These are phyloP conservation scores for Pisolithus sp. DNA, from an alignment of 768 basidiomycete species.

Conservation along the genomic window DNA sequence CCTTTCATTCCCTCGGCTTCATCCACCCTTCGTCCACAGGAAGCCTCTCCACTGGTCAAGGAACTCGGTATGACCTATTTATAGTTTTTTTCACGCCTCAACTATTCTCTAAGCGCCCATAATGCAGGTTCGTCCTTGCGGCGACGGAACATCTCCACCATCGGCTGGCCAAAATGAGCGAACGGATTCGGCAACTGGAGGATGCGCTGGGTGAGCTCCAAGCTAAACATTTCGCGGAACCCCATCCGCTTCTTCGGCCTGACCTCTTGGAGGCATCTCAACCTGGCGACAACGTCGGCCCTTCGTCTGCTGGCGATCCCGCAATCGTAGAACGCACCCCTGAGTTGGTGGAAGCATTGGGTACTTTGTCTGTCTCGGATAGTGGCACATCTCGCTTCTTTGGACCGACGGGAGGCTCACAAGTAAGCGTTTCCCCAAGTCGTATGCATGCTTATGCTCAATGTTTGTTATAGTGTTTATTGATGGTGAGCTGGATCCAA, in stretches of 20 bases:
- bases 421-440: conserved; percentile 37
- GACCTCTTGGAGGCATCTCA: conserved; percentile 36
- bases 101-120: conserved; percentile 5
- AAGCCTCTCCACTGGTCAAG: conserved; percentile 73
- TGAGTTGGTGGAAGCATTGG: conserved; percentile 52
- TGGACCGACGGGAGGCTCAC: conserved; percentile 61
- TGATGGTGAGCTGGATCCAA: conserved; percentile 23
- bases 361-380: conserved; percentile 55
- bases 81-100: not conserved
- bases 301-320: conserved; percentile 21
- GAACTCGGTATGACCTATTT: conserved; percentile 46
- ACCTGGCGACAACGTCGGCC: conserved; percentile 18
- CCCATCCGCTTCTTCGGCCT: conserved; percentile 55
- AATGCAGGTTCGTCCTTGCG: conserved; percentile 48
- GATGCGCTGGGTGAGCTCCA: conserved; percentile 52
- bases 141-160: conserved; percentile 62
- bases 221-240: conserved; percentile 42
- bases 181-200: conserved; percentile 53
- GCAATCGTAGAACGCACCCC: conserved; percentile 13
- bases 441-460: not conserved
- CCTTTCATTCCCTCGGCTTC: not conserved
- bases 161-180: conserved; percentile 45
- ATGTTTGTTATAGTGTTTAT: conserved; percentile 21
- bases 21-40: conserved; percentile 30
- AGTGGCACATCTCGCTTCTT: conserved; percentile 58